These are phyloP conservation scores for Leccinum pellstonianum DNA, from an alignment of 768 basidiomycete species.

Conservation along the genomic window DNA sequence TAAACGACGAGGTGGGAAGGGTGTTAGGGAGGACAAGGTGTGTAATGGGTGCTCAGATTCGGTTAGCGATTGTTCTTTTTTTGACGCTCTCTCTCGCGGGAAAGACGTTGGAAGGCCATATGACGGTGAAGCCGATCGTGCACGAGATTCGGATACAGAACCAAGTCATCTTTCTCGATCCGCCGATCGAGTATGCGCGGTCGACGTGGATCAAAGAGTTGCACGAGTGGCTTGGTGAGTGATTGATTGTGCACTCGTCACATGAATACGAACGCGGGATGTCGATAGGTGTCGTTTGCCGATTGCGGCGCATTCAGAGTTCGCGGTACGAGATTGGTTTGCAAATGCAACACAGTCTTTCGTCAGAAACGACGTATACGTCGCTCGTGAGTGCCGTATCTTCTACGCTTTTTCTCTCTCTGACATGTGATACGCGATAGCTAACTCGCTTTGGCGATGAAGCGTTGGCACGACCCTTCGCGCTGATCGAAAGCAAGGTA, in stretches of 20 bases:
- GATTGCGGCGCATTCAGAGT: conserved; percentile 83
- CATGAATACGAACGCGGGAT: neutral
- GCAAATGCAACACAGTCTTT: conserved; percentile 72
- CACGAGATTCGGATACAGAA: conserved; percentile 99
- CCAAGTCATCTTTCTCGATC: conserved; percentile 97
- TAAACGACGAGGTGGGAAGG: conserved; percentile 46
- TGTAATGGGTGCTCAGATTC: conserved; percentile 12
- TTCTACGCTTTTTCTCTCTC: neutral
- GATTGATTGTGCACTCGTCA: neutral
- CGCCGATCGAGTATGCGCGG: conserved; percentile 93
- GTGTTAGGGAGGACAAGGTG: conserved; percentile 79
- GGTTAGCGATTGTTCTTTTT: neutral
- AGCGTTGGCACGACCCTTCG: conserved; percentile 78
- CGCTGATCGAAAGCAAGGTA: conserved; percentile 84
- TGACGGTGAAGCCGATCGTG: conserved; percentile 81
- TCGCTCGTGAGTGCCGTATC: conserved; percentile 47
- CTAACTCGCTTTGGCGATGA: conserved; percentile 71
- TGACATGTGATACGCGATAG: conserved; percentile 38
- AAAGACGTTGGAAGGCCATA: conserved; percentile 69
- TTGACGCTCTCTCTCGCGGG: neutral
- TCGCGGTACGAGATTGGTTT: conserved; percentile 97
- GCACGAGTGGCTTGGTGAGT: conserved; percentile 82
- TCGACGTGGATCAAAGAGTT: conserved; percentile 86
- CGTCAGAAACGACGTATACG: conserved; percentile 76
- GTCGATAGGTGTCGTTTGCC: conserved; percentile 75